Percentiles rank a stretch among this genome's conserved stretches.
phyloP scores from a whole-genome alignment of 1,139 yeast genomes.

The Hyphopichia wangnamkhiaoensis region DNA sequence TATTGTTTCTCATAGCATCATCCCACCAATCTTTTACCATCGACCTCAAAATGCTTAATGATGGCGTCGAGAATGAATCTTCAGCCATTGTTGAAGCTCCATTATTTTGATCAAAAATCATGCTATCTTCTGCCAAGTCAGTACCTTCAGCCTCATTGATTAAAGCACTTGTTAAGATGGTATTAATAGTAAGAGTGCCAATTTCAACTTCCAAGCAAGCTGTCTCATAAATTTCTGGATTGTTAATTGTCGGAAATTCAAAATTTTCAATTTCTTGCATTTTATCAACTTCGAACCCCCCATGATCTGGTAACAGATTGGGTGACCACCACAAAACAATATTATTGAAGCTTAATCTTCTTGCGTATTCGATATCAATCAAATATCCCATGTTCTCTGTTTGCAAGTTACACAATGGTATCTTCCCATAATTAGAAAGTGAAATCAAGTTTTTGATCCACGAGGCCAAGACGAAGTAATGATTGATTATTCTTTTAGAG shows the following conservation, averaged over 20 bases:
- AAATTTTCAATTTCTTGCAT: conserved; percentile 55
- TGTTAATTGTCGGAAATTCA: conserved; percentile 72
- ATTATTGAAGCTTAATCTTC: conserved; percentile 64
- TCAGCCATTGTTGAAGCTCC: conserved; percentile 63
- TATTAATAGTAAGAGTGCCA: conserved; percentile 79
- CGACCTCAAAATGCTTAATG: conserved; percentile 66
- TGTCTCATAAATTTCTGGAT: conserved; percentile 77
- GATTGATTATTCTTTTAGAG: conserved; percentile 67
- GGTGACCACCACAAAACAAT: conserved; percentile 94
- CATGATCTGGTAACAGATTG: conserved; percentile 78
- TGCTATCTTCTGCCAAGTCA: conserved; percentile 62
- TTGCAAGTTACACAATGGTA: conserved; percentile 85
- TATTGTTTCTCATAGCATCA: conserved; percentile 68
- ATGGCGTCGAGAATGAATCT: conserved; percentile 78
- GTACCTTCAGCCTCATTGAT: conserved; percentile 91
- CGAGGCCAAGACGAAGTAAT: conserved; percentile 70
- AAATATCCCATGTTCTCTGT: conserved; percentile 74
- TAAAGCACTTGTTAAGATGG: conserved; percentile 79
- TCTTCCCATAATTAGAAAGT: conserved; percentile 69
- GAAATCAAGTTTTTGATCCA: conserved; percentile 71
- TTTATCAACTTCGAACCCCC: conserved; percentile 74
- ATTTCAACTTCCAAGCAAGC: conserved; percentile 80
- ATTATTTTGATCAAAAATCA: conserved; percentile 40
- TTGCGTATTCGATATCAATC: conserved; percentile 84
- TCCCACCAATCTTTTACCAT: conserved; percentile 95